Conservation (phyloP, 192 early-diverging fungal genomes). For the Diversispora eburnea region DNA sequence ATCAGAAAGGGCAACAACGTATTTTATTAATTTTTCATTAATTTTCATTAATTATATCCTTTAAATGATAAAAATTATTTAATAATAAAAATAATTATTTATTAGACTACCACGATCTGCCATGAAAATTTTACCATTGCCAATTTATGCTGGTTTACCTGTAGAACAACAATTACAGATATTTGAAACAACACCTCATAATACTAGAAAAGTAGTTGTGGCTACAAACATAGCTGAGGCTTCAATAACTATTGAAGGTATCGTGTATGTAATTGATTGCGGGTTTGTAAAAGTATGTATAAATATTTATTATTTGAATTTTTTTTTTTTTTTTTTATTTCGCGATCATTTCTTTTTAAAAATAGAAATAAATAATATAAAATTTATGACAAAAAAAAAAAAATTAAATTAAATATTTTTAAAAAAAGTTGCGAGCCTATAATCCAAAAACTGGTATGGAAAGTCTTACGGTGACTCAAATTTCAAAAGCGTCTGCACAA, state of each 20-base stretch:
- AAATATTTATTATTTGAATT: neutral
- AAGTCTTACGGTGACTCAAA: slow-evolving; percentile 78
- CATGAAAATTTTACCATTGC: slow-evolving; percentile 48
- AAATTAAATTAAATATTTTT: too few relatives aligned
- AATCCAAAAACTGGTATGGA: slow-evolving; percentile 95
- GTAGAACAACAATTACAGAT: slow-evolving; percentile 63
- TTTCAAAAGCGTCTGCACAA: slow-evolving; percentile 89
- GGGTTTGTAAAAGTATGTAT: slow-evolving; percentile 69
- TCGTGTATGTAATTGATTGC: slow-evolving; percentile 73
- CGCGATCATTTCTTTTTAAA: too few relatives aligned
- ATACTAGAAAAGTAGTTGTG: slow-evolving; percentile 78
- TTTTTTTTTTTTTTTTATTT: neutral
- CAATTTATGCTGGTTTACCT: slow-evolving; percentile 70
- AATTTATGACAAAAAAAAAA: neutral
- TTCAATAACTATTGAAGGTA: slow-evolving; percentile 70
- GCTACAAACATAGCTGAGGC: slow-evolving; percentile 91
- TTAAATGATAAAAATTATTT: neutral
- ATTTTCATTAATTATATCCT: neutral
- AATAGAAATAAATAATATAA: neutral
- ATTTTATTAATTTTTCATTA: slow-evolving; percentile 15
- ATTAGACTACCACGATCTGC: slow-evolving; percentile 36
- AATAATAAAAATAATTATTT: neutral
- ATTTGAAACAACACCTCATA: slow-evolving; percentile 54
- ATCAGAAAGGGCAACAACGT: slow-evolving; percentile 50
- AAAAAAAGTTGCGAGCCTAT: slow-evolving; percentile 61